Base-by-base conservation (phyloP, 2,329 filamentous ascomycete genomes). In the Verticillium zaregamsianum region DNA sequence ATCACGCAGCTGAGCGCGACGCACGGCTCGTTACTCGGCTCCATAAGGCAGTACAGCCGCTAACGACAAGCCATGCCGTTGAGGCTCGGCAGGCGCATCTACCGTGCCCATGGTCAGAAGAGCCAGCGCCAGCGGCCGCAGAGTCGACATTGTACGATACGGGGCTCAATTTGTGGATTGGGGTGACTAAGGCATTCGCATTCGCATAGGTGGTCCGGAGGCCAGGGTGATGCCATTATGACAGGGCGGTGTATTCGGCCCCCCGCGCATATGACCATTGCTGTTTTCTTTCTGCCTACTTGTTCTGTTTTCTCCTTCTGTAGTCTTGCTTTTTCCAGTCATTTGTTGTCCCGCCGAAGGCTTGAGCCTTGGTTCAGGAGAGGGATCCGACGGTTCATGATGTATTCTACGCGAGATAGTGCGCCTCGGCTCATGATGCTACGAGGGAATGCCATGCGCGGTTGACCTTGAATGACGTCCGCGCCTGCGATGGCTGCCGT, bases 371-470 rank as follows among this genome's bases (percentile, higher is more conserved):
- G 20, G 11, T 49, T 49, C 45, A 5, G n/a, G n/a, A 49, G 45
- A 49, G n/a, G 45, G 20, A 49, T 49, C 45, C 45, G 45, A 49
- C 20, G 20, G 45, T 40, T 49, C 57, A 58, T 31, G 57, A 58
- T 59, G 58, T 59, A 59, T 45, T 59, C 58, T 54, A 59, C 40
- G 31, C 58, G 45, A 59, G 58, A 59, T 59, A 54, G 33, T 35
- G 28, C n/a, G 58, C 40, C 45, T 59, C 45, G 40, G 58, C 40
- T 59, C 58, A 59, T 59, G 58, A 59, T 55, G 40, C 58, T 54
- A 59, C 40, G 58, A 59, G 58, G 58, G 45, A 49, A 49, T 49
- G 45, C 45, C 45, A 25, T 49, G 23, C 45, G 11, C 45, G 45
- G 45, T 49, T 49, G 45, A 49, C 45, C 45, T 49, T 49, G 14